Percentiles rank a stretch among this genome's conserved stretches.
Conservation (phyloP, 352 stramenopile species). For the Phytophthora sojae region DNA sequence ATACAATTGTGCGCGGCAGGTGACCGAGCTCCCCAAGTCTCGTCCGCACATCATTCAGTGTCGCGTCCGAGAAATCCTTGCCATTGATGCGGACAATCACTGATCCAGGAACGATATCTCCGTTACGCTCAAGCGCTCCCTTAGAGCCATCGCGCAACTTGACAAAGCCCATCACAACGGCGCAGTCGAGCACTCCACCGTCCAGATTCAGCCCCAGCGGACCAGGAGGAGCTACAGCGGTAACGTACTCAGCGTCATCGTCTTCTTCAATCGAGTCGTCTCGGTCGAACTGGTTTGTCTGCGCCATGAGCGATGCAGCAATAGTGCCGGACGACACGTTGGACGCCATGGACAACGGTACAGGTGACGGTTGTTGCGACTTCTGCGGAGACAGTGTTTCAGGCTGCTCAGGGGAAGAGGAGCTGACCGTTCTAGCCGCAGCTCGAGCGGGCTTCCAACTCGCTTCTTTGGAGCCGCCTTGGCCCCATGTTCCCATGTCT, state of each 20-base stretch:
- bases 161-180: conserved; percentile 75
- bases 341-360: conserved; percentile 22
- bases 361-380: conserved; percentile 8
- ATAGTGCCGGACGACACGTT: conserved; percentile 37
- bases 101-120: conserved; percentile 59
- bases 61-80: conserved; percentile 60
- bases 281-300: conserved; percentile 31
- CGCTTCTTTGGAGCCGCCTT: conserved; percentile 4
- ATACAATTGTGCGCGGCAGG: conserved; percentile 53
- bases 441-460: conserved; percentile 9
- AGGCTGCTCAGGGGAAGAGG: conserved; percentile 7
- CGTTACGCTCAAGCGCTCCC: conserved; percentile 61
- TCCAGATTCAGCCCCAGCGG: conserved; percentile 77
- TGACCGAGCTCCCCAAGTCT: conserved; percentile 52
- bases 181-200: conserved; percentile 47
- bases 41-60: conserved; percentile 46
- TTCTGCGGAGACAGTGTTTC: conserved; percentile 17
- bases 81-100: conserved; percentile 75
- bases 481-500: background rate
- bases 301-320: conserved; percentile 26
- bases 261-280: conserved; percentile 32
- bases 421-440: conserved; percentile 1
- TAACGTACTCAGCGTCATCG: conserved; percentile 32
- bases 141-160: conserved; percentile 60
- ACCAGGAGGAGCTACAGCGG: conserved; percentile 56